A percentile compares a stretch with the other conserved stretches of the same genome.
phyloP scores from a whole-genome alignment of 2,329 filamentous ascomycete genomes.

The Teratosphaeria gauchensis region DNA sequence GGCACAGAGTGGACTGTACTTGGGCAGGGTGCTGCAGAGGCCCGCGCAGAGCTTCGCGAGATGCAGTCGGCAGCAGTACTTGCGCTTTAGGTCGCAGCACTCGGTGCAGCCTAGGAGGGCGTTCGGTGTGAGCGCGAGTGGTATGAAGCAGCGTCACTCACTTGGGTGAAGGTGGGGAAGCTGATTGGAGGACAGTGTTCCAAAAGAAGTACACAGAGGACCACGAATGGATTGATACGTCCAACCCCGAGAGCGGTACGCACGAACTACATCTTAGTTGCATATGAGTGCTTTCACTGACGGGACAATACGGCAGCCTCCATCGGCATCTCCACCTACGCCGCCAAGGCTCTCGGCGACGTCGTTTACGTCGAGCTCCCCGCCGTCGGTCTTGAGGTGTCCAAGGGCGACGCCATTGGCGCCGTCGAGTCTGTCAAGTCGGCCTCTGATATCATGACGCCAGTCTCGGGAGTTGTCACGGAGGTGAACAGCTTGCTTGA shows the following conservation, averaged over 20 bases:
- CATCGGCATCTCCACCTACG: slow-evolving; percentile 82
- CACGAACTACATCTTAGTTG: slow-evolving; percentile 1
- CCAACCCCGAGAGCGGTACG: slow-evolving; percentile 68
- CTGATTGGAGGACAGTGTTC: slow-evolving; percentile 36
- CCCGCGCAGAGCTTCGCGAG: slow-evolving; percentile 12
- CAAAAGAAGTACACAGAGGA: slow-evolving; percentile 88
- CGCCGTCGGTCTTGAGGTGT: slow-evolving; percentile 55
- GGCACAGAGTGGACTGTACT: slow-evolving; percentile 10
- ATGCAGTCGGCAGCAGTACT: slow-evolving; percentile 20
- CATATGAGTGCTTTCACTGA: neutral
- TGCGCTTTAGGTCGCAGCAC: slow-evolving; percentile 15
- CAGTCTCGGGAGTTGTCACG: slow-evolving; percentile 66
- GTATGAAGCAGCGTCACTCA: slow-evolving; percentile 7
- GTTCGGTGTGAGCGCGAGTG: slow-evolving; percentile 20
- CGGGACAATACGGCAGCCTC: slow-evolving; percentile 38
- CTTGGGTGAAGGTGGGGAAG: neutral
- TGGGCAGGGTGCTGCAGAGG: slow-evolving; percentile 5
- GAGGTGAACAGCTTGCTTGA: slow-evolving; percentile 67
- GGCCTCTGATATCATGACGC: slow-evolving; percentile 92
- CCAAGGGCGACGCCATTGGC: slow-evolving; percentile 73
- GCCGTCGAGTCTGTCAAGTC: slow-evolving; percentile 98
- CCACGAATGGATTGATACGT: slow-evolving; percentile 93
- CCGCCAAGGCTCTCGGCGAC: slow-evolving; percentile 84
- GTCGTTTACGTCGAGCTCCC: slow-evolving; percentile 97
- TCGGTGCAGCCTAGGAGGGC: slow-evolving; percentile 8